phyloP scores from a whole-genome alignment of 192 early-diverging fungal species.

The Fimicolochytrium jonesii region DNA sequence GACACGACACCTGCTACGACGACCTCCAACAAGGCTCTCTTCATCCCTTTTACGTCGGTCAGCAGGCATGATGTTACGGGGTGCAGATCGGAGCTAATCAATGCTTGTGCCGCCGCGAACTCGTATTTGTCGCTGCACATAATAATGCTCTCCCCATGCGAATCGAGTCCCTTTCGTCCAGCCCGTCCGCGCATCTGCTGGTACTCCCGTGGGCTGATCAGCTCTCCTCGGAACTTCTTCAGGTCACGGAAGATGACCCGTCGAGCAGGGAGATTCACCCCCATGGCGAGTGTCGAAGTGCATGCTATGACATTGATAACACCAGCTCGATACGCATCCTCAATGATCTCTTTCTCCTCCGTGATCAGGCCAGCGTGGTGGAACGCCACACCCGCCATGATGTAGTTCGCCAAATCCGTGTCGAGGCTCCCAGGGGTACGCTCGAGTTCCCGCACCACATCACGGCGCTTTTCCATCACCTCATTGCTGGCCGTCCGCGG shows the following conservation, averaged over 20 bases:
- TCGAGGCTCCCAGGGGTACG: constrained; percentile 26
- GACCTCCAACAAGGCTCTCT: constrained; percentile 35
- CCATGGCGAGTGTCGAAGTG: constrained; percentile 37
- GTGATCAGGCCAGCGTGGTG: constrained; percentile 36
- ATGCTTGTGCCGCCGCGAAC: constrained; percentile 2
- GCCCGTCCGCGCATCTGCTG: constrained; percentile 43
- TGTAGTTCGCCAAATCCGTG: constrained; percentile 14
- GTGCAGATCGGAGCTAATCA: constrained; percentile 21
- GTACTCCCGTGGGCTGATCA: constrained; percentile 19
- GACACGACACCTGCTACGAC: constrained; percentile 32
- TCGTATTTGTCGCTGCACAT: constrained; percentile 24
- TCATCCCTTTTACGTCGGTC: constrained; percentile 38
- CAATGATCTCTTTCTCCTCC: constrained; percentile 36
- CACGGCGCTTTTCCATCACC: neutral
- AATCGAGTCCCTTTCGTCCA: constrained; percentile 38
- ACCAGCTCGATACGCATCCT: constrained; percentile 36
- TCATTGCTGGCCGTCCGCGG: neutral
- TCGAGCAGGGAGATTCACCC: constrained; percentile 39
- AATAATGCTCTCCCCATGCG: constrained; percentile 28
- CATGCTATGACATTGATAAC: constrained; percentile 26
- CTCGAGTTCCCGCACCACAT: constrained; percentile 13
- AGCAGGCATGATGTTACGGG: constrained; percentile 35
- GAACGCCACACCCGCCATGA: constrained; percentile 31
- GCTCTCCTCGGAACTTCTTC: constrained; percentile 25
- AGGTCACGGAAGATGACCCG: constrained; percentile 37